Base-by-base conservation (phyloP, 2,329 filamentous ascomycete species). In the Phialocephala subalpina region DNA sequence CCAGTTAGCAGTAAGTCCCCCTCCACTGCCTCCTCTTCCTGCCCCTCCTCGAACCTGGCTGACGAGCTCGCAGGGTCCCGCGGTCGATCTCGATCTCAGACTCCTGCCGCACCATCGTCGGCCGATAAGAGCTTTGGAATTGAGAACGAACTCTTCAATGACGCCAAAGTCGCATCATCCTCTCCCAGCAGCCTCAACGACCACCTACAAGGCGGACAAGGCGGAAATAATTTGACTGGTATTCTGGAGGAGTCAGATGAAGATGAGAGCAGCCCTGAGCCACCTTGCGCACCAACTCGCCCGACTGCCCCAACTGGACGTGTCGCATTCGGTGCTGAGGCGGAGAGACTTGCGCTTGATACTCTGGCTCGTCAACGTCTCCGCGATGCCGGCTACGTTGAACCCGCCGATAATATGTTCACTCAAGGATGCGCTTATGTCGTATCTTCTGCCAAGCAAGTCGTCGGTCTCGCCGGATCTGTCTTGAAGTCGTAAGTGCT, bases 91-190 rank as follows among this genome's bases (percentile, higher is more conserved):
- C 42, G 27, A 40, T 36, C 47, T 18, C 57, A 38, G 25, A 52
- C 58, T 20, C 58, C 58, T 40, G 49, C 53, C 36, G 14, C 60
- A 42, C 16, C 25, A 25, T 58, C 62, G 9, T 6, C 58, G 55
- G 20, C 47, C 1, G 62, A 74, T 18, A 59, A 63, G 36, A 79
- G 77, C 64, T 82, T 78, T 68, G 70, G 65, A 12, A 73, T 76
- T 12, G 80, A 82, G 61, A 78, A 75, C 58, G 66, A 65, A 20
- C 55, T 82, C 6, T 82, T 77, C 67, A 60, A 68, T 1, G 66
- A 76, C 36, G 77, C 79, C 33, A 69, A 68, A n/a, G 63, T 82
- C 29, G 70, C 61, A 67, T 73, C 63, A 67, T 77, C 58, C 45
- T 47, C 58, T n/a, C 16, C 42, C 35, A 57, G n/a, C 20, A 57